Percentiles rank a stretch among this genome's conserved stretches.
phyloP scores from a whole-genome alignment of 352 stramenopile genomes.

The Pythium aphanidermatum region DNA sequence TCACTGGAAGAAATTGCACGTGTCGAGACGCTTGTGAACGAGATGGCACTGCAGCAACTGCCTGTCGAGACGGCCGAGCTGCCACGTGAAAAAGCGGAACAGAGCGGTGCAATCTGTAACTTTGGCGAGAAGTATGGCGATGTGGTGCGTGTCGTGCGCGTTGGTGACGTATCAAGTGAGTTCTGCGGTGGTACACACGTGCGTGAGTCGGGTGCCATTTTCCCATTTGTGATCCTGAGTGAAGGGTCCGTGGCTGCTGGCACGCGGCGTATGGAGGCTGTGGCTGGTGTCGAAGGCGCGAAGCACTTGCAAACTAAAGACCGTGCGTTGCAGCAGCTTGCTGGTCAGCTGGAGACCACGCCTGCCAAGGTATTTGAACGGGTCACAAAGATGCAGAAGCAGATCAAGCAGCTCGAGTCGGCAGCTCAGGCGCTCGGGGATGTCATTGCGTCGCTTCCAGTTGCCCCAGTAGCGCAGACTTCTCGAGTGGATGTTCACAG shows the following conservation, averaged over 20 bases:
- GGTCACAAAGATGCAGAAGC: conserved; percentile 64
- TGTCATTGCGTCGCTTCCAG: conserved; percentile 34
- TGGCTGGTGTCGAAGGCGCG: conserved; percentile 43
- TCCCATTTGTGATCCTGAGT: conserved; percentile 70
- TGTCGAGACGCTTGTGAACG: conserved; percentile 56
- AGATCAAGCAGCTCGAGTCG: conserved; percentile 58
- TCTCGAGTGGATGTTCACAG: conserved; percentile 23
- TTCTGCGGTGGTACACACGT: conserved; percentile 81
- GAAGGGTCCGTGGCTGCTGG: conserved; percentile 74
- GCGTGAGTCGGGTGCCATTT: conserved; percentile 33
- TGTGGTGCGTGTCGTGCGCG: conserved; percentile 61
- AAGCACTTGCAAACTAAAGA: conserved; percentile 60
- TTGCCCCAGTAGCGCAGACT: conserved; percentile 22
- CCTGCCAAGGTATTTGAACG: conserved; percentile 54
- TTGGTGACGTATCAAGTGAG: conserved; percentile 50
- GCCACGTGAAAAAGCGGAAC: conserved; percentile 39
- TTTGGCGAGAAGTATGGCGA: conserved; percentile 85
- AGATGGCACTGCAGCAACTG: conserved; percentile 34
- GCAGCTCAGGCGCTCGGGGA: conserved; percentile 44
- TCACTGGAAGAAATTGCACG: conserved; percentile 49
- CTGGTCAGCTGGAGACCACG: conserved; percentile 52
- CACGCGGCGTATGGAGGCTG: conserved; percentile 66
- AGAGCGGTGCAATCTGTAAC: conserved; percentile 65
- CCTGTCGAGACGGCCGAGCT: conserved; percentile 37
- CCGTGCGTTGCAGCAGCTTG: conserved; percentile 34